phyloP scores from a whole-genome alignment of 768 basidiomycete genomes.

The Cystofilobasidium ferigula region DNA sequence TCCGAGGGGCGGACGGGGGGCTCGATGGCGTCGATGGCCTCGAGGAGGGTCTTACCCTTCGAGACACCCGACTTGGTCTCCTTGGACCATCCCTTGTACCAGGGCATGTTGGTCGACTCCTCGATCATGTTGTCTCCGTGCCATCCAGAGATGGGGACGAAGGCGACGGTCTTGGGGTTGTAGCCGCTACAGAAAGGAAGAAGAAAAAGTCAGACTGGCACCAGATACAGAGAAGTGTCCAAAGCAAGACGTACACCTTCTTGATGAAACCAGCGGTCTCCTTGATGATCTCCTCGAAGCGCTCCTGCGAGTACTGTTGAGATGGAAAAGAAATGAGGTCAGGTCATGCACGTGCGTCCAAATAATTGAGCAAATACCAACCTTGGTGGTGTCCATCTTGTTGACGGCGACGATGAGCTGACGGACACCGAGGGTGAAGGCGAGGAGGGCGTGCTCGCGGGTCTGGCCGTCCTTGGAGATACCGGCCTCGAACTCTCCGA shows the following conservation, averaged over 20 bases:
- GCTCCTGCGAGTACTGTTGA: constrained; percentile 88
- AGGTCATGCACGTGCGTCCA: neutral
- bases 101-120: constrained; percentile 94
- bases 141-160: constrained; percentile 99
- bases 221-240: too few relatives aligned
- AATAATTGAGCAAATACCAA: constrained; percentile 35
- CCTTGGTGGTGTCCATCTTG: constrained; percentile 99
- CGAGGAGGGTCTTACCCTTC: constrained; percentile 99
- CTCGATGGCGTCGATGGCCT: constrained; percentile 99
- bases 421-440: constrained; percentile 99
- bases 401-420: constrained; percentile 99
- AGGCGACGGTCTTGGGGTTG: constrained; percentile 96
- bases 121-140: constrained; percentile 99
- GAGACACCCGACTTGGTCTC: constrained; percentile 82
- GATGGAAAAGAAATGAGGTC: constrained; percentile 12
- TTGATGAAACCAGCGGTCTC: constrained; percentile 96
- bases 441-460: constrained; percentile 98
- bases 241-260: too few relatives aligned
- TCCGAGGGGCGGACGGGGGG: constrained; percentile 92
- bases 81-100: constrained; percentile 99
- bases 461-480: constrained; percentile 99
- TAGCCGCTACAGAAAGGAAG: too few relatives aligned
- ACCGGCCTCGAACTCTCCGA: constrained; percentile 99
- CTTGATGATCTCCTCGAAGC: constrained; percentile 95
- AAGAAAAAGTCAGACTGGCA: too few relatives aligned